Evolutionary conservation across 2,329 filamentous ascomycete species (phyloP).

Genomic region (Magnaporthiopsis poae): DNA sequence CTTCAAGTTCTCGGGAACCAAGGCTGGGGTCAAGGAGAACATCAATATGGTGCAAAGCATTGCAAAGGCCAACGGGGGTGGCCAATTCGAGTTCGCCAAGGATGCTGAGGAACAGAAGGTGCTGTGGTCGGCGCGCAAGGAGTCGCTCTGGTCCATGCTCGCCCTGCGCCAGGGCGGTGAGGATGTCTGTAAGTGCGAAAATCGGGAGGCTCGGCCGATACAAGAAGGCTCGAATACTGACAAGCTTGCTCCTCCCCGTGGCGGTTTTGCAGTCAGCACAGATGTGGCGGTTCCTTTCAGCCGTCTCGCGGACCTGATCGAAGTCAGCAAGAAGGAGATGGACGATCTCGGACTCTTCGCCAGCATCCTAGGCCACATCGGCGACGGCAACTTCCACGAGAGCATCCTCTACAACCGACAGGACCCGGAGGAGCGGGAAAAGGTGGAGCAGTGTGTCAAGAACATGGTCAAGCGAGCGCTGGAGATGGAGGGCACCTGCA

Average conservation of each 20-base stretch:
- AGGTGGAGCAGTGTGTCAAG: slow-evolving; percentile 72
- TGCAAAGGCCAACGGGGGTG: slow-evolving; percentile 53
- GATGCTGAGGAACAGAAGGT: slow-evolving; percentile 61
- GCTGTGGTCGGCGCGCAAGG: slow-evolving; percentile 72
- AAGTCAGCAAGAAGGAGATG: slow-evolving; percentile 81
- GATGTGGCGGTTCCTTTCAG: slow-evolving; percentile 77
- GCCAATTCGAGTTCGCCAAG: slow-evolving; percentile 66
- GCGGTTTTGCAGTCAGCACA: slow-evolving; percentile 47
- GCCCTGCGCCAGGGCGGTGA: slow-evolving; percentile 55
- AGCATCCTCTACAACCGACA: slow-evolving; percentile 77
- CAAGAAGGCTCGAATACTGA: background rate
- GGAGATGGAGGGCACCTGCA: slow-evolving; percentile 89
- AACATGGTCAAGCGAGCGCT: slow-evolving; percentile 85
- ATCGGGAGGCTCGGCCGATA: background rate
- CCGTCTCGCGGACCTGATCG: slow-evolving; percentile 62
- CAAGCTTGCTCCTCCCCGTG: background rate
- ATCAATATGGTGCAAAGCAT: slow-evolving; percentile 60
- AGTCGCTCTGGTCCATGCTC: slow-evolving; percentile 76
- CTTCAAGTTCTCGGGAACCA: slow-evolving; percentile 78
- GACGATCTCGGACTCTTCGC: slow-evolving; percentile 78
- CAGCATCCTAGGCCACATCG: slow-evolving; percentile 79
- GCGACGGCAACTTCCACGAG: slow-evolving; percentile 90
- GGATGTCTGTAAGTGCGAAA: slow-evolving; percentile 43
- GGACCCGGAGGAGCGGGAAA: slow-evolving; percentile 58
- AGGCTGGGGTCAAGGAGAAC: slow-evolving; percentile 67